Evolutionary conservation across 75 land plant genomes (phyloP).

Genomic region (Adiantum capillusveneris): DNA sequence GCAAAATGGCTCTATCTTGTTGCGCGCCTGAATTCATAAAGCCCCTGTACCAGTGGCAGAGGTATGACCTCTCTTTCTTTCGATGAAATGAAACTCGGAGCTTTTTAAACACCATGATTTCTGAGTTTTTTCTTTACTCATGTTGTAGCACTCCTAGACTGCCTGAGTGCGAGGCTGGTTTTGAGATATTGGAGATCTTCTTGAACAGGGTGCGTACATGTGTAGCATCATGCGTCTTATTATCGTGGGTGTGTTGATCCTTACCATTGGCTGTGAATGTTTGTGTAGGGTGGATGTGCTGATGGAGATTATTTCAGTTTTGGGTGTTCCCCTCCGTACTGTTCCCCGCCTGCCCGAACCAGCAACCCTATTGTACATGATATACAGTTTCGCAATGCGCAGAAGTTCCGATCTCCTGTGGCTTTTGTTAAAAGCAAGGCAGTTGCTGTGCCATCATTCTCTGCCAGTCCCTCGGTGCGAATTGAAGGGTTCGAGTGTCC

Average conservation of each 20-base stretch:
- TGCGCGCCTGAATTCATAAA: background rate
- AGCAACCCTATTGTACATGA: background rate
- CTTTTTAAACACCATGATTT: background rate
- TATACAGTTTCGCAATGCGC: background rate
- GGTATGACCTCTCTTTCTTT: background rate
- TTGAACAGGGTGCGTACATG: background rate
- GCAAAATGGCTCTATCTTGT: background rate
- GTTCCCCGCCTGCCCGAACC: background rate
- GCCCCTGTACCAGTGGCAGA: background rate
- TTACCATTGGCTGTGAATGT: background rate
- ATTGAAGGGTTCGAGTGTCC: too few relatives aligned
- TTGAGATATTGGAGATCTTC: background rate
- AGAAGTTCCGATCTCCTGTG: too few relatives aligned
- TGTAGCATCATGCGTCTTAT: too few relatives aligned
- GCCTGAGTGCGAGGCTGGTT: background rate
- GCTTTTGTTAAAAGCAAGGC: too few relatives aligned
- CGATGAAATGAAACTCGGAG: background rate
- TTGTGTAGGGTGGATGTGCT: background rate
- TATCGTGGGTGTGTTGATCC: too few relatives aligned
- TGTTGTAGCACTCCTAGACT: background rate
- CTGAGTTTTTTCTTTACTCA: background rate
- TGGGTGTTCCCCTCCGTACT: background rate
- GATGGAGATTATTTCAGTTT: background rate
- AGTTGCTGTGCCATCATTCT: too few relatives aligned
- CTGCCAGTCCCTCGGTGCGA: too few relatives aligned